These are phyloP conservation scores for Metarhizium guizhouense DNA, from an alignment of 2,329 filamentous ascomycete species.

Conservation along the genomic window DNA sequence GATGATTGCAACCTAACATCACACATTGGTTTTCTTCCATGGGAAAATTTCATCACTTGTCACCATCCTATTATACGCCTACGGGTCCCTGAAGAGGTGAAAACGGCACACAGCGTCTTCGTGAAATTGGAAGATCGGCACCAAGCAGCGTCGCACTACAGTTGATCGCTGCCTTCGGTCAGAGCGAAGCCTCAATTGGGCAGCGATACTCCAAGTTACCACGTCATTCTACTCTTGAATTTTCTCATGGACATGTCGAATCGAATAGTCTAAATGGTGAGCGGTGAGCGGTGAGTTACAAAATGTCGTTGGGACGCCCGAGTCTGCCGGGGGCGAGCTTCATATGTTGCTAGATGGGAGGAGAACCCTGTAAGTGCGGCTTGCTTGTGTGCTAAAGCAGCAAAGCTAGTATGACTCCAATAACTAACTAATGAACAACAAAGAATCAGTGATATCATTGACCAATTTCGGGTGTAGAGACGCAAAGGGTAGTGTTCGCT, in stretches of 20 bases:
- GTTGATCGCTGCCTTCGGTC: not conserved
- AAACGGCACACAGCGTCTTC: not conserved
- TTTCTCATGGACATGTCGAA: not conserved
- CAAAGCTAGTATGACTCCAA: no score
- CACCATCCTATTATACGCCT: not conserved
- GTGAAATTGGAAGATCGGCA: not conserved
- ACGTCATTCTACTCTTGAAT: not conserved
- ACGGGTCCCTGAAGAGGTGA: not conserved
- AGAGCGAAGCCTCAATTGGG: not conserved
- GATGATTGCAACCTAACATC: not conserved
- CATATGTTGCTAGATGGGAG: no score
- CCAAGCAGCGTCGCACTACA: not conserved
- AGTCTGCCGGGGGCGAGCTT: no score
- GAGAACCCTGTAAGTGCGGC: no score
- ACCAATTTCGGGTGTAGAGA: no score
- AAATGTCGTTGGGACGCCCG: no score
- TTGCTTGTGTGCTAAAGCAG: no score
- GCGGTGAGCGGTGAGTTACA: not conserved
- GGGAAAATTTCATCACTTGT: not conserved
- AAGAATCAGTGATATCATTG: no score
- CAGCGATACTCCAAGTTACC: not conserved
- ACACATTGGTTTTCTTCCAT: not conserved
- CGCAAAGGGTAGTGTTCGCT: no score
- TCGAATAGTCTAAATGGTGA: not conserved
- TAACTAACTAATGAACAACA: no score